Base-by-base conservation (phyloP, 176 grass and related monocot genomes). In the Metroxylon sagu region DNA sequence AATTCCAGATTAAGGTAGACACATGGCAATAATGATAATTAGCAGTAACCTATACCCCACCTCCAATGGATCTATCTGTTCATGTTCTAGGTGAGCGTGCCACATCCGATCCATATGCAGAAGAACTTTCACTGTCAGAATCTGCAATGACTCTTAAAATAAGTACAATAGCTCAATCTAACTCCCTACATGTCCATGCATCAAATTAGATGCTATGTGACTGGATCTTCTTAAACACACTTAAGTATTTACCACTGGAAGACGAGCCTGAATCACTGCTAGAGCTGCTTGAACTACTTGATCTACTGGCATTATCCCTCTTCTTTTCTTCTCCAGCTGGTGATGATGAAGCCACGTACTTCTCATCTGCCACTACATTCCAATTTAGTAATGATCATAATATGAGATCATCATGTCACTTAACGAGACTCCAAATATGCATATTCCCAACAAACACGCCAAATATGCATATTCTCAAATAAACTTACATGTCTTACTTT, bases 231-330 rank as follows among this genome's bases (percentile, higher is more conserved):
- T 29, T 27, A 16, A 27, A 18, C 3, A n/a, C 29, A 21, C 5
- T 15, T 29, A 49, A 50, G 39, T 59, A 62, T 70, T 67, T 98
- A 98, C 88, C 93, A 39, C 84, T 92, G 76, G 88, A 91, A 53
- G 93, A 92, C 10, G 88, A 92, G 5, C 82, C 82, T 29, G 88
- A 83, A 82, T 87, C 91, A 83, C 93, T 98, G 82, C 82, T 89
- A 48, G 88, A 91, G 69, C 81, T 82, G 77, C 87, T 82, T 48
- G 86, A 77, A 82, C 70, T 85, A 66, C 81, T 92, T 19, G 93
- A 98, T 54, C 76, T 88, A 85, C 76, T 83, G 5, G 66, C 75
- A 61, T 78, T 85, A 30, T 80, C 81, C 53, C 76, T 76, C 49
- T 80, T 85, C 52, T 64, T 71, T 64, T 71, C 79, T 61, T 65